These are phyloP conservation scores for Eurotiales sp. DNA, from an alignment of 2,329 filamentous ascomycete genomes.

Conservation along the genomic window DNA sequence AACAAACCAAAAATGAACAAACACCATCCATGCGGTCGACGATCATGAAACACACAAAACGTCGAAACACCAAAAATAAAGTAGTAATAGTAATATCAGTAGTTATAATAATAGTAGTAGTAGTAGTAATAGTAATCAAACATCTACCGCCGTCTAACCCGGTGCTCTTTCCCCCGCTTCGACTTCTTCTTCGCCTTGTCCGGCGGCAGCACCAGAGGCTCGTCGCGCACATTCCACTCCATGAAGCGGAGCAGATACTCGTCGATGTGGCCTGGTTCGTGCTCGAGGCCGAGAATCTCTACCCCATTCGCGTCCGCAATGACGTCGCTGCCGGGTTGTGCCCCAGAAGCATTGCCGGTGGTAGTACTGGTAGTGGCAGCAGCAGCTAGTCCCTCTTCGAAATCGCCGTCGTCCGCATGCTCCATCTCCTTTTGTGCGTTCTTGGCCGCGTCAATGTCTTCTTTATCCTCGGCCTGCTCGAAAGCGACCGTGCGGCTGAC, in stretches of 20 bases:
- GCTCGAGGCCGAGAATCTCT: conserved; percentile 31
- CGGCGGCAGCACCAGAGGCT: conserved; percentile 45
- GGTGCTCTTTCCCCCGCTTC: conserved; percentile 47
- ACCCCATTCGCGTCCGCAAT: conserved; percentile 27
- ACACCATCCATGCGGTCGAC: conserved; percentile 7
- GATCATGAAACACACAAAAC: neutral
- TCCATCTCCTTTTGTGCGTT: conserved; percentile 83
- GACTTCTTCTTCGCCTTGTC: conserved; percentile 48
- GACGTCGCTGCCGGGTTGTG: conserved; percentile 13
- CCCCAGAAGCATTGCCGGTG: neutral
- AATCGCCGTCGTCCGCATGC: conserved; percentile 79
- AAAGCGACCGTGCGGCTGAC: conserved; percentile 47
- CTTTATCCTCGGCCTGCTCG: conserved; percentile 79
- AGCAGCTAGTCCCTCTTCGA: conserved; percentile 55
- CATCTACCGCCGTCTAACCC: conserved; percentile 35
- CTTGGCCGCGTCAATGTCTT: conserved; percentile 84
- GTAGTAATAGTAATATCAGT: neutral
- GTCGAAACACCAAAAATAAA: conserved; percentile 4
- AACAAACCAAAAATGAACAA: too few species aligned
- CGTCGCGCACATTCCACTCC: conserved; percentile 53
- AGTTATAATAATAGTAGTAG: too few species aligned
- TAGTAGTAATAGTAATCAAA: neutral
- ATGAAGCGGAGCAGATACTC: conserved; percentile 72
- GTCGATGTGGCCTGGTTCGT: conserved; percentile 61
- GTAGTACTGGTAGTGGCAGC: neutral